Percentiles rank a stretch among this genome's conserved stretches.
These are phyloP conservation scores for Microthyrium microscopicum DNA, from an alignment of 2,329 filamentous ascomycete genomes.

Conservation along the genomic window DNA sequence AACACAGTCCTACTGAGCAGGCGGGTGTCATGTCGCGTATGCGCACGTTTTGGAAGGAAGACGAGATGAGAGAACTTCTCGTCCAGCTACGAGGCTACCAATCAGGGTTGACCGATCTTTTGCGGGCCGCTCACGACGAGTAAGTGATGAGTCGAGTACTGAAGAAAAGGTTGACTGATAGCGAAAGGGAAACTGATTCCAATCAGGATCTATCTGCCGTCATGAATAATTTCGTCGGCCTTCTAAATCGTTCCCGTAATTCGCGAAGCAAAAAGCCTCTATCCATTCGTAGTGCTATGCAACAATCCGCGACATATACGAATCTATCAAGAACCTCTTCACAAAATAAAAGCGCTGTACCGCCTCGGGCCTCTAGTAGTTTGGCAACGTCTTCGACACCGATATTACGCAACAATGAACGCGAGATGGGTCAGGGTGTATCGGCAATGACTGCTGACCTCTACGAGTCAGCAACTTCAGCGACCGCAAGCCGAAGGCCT, in stretches of 20 bases:
- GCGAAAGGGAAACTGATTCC: conserved; percentile 2
- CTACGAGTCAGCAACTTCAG: background rate
- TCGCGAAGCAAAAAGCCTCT: conserved; percentile 7
- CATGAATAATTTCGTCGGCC: conserved; percentile 1
- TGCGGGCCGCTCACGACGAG: conserved; percentile 7
- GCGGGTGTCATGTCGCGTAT: conserved; percentile 7
- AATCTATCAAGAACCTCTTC: background rate
- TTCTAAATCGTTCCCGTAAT: conserved; percentile 7
- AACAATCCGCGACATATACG: conserved; percentile 6
- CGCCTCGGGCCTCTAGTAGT: background rate
- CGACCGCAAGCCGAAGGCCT: conserved; percentile 1
- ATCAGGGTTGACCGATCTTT: conserved; percentile 5
- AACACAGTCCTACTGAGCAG: conserved; percentile 5
- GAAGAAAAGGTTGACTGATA: background rate
- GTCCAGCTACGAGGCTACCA: conserved; percentile 8
- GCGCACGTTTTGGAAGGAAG: conserved; percentile 8
- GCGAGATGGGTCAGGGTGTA: background rate
- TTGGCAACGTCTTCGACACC: conserved; percentile 1
- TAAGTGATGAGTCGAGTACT: background rate
- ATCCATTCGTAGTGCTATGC: conserved; percentile 7
- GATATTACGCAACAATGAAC: background rate
- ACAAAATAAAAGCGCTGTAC: background rate
- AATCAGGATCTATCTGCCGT: conserved; percentile 1
- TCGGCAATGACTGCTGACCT: background rate
- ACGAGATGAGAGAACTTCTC: conserved; percentile 8